Conservation (phyloP, 2,329 filamentous ascomycete species). For the Fusarium xyrophilum region DNA sequence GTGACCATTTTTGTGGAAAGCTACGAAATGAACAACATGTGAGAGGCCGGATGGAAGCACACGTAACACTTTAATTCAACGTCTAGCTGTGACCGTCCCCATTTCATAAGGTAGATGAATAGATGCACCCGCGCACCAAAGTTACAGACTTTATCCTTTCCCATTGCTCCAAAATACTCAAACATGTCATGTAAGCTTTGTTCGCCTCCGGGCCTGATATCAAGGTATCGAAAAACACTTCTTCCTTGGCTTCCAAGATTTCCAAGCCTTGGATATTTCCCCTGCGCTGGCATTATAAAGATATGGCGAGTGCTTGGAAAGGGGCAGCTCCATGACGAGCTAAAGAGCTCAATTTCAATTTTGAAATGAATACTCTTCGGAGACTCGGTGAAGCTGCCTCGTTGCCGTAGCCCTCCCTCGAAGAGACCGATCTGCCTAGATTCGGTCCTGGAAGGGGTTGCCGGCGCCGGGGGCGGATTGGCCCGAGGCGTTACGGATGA, state of each 20-base stretch:
- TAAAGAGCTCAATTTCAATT: slow-evolving; percentile 5
- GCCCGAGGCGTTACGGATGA: slow-evolving; percentile 46
- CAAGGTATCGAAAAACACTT: slow-evolving; percentile 40
- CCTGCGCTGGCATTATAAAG: slow-evolving; percentile 19
- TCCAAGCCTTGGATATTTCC: slow-evolving; percentile 17
- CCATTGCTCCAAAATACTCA: slow-evolving; percentile 38
- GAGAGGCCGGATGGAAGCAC: slow-evolving; percentile 19
- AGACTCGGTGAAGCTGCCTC: slow-evolving; percentile 29
- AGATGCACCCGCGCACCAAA: slow-evolving; percentile 34
- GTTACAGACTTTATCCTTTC: slow-evolving; percentile 38
- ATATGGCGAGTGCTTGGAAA: neutral
- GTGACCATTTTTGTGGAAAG: slow-evolving; percentile 3
- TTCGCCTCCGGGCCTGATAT: slow-evolving; percentile 30
- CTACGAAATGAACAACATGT: slow-evolving; percentile 1
- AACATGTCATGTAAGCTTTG: slow-evolving; percentile 35
- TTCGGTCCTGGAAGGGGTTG: slow-evolving; percentile 51
- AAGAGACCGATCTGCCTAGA: slow-evolving; percentile 39
- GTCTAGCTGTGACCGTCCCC: slow-evolving; percentile 25
- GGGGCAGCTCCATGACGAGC: neutral
- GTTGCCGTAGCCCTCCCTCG: slow-evolving; percentile 22
- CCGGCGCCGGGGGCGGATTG: slow-evolving; percentile 28
- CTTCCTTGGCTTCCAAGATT: slow-evolving; percentile 18
- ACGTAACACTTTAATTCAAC: slow-evolving; percentile 37
- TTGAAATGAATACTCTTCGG: slow-evolving; percentile 21
- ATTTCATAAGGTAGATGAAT: slow-evolving; percentile 34